A percentile compares a stretch with the other conserved stretches of the same genome.
Evolutionary conservation across 495 filamentous ascomycete genomes (phyloP).

Genomic region (Trichocladium antarcticum): DNA sequence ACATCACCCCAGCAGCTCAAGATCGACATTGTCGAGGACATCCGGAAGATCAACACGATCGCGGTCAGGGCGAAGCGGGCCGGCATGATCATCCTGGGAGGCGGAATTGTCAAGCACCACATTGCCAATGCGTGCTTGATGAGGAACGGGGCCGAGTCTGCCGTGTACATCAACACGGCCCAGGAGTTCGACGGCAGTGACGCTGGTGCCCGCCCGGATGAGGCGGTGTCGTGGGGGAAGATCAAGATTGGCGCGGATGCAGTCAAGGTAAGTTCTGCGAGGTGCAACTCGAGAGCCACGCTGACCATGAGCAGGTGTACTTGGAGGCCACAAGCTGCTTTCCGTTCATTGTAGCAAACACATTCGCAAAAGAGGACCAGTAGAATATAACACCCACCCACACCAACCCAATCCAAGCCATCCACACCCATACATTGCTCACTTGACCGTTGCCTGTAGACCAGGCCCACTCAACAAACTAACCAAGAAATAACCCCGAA

Average conservation of each 20-base stretch:
- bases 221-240: slow-evolving; percentile 97
- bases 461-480: too few relatives aligned
- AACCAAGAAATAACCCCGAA: too few relatives aligned
- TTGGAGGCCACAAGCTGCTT: slow-evolving; percentile 87
- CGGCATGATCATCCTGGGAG: slow-evolving; percentile 90
- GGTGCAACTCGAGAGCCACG: neutral
- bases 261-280: slow-evolving; percentile 59
- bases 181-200: slow-evolving; percentile 97
- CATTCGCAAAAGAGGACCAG: slow-evolving; percentile 57
- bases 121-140: slow-evolving; percentile 95
- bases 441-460: too few relatives aligned
- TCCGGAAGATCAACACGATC: slow-evolving; percentile 79
- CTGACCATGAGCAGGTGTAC: slow-evolving; percentile 50
- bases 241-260: slow-evolving; percentile 76
- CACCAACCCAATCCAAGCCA: too few relatives aligned
- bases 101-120: slow-evolving; percentile 90
- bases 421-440: too few relatives aligned
- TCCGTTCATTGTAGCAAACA: slow-evolving; percentile 88
- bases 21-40: slow-evolving; percentile 83
- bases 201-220: slow-evolving; percentile 88
- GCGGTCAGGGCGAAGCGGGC: slow-evolving; percentile 70
- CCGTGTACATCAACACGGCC: slow-evolving; percentile 92
- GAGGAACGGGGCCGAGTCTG: slow-evolving; percentile 91
- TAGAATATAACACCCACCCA: slow-evolving; percentile 6
- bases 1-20: slow-evolving; percentile 63